phyloP scores from a whole-genome alignment of 2,329 filamentous ascomycete species.

The Colletotrichum truncatum region DNA sequence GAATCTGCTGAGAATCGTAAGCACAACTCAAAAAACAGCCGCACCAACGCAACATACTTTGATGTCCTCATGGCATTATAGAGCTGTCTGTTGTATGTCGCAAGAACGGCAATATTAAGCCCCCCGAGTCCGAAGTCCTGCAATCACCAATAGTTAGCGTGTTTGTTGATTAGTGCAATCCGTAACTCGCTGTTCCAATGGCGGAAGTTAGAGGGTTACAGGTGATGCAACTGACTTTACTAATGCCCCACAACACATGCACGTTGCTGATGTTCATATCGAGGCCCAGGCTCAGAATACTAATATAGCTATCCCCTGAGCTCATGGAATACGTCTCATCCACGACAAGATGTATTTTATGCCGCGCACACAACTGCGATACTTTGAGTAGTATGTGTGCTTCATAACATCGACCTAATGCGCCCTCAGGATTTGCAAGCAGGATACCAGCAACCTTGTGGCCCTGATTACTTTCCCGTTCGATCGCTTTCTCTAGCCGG shows the following conservation, averaged over 20 bases:
- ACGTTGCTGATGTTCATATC: slow-evolving; percentile 2
- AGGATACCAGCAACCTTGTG: neutral
- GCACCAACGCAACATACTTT: too few relatives aligned
- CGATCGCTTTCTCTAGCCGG: neutral
- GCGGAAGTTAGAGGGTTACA: too few relatives aligned
- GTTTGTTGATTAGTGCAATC: too few relatives aligned
- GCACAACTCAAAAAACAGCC: too few relatives aligned
- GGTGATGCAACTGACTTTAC: neutral
- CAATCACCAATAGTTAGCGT: neutral
- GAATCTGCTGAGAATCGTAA: neutral
- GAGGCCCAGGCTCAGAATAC: slow-evolving; percentile 13
- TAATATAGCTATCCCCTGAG: neutral
- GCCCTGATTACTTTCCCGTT: neutral
- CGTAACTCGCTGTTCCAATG: too few relatives aligned
- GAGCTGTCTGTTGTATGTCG: slow-evolving; percentile 4
- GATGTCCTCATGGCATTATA: neutral
- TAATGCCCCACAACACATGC: slow-evolving; percentile 18
- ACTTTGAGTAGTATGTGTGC: slow-evolving; percentile 2
- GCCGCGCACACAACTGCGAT: slow-evolving; percentile 1
- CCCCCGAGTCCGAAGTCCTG: slow-evolving; percentile 11
- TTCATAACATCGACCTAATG: slow-evolving; percentile 10
- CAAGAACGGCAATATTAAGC: neutral
- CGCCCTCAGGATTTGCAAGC: slow-evolving; percentile 12
- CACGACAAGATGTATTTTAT: slow-evolving; percentile 9
- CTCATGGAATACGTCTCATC: slow-evolving; percentile 18